Evolutionary conservation across 2,329 filamentous ascomycete genomes (phyloP), one percentile per base, ranked within the genome.

Genomic region (Beauveria australis): DNA sequence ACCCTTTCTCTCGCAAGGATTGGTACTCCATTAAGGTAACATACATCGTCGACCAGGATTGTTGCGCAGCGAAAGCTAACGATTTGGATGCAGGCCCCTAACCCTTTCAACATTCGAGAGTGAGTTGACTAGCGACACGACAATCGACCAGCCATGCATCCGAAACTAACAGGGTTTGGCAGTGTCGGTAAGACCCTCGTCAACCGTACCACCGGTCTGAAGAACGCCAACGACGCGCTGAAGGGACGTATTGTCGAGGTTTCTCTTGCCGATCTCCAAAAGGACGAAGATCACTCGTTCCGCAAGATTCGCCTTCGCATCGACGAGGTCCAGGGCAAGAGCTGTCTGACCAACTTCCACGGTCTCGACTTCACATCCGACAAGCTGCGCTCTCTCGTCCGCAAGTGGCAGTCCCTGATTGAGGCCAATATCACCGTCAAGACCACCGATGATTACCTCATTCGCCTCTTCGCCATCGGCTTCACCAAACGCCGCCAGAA

Each of bases 311-410:
- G 96, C 86, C 92, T 99, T 76, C 88, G 94, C 69, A 91, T 97
- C 73, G 94, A 99, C 76, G 94, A 99, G 83, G 88, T 99, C 67
- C 94, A 99, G 84, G 94, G 94, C 85, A 97, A 97, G 88, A 97
- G 96, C 89, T 97, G 94, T 84, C 83, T 99, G 80, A 97, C 94
- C 85, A 97, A 97, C 88, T 99, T 99, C 89, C 92, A 99, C 88
- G 94, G 94, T 72, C 88, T 99, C 78, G 94, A 99, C 83, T 97
- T 99, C 89, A 99, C 94, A 77, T 97, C 94, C 72, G 94, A 99
- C 88, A 99, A 99, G 87, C 89, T 99, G 73, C 91, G 94, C 76
- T 97, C 94, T 67, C 89, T 99, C 69, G 94, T 99, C 72, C 92
- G 94, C 83, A 99, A 99, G 85, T 99, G 94, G 94, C 94, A 99